Base-by-base conservation (phyloP, 2,329 filamentous ascomycete species). In the Calcarisporium arbuscula region DNA sequence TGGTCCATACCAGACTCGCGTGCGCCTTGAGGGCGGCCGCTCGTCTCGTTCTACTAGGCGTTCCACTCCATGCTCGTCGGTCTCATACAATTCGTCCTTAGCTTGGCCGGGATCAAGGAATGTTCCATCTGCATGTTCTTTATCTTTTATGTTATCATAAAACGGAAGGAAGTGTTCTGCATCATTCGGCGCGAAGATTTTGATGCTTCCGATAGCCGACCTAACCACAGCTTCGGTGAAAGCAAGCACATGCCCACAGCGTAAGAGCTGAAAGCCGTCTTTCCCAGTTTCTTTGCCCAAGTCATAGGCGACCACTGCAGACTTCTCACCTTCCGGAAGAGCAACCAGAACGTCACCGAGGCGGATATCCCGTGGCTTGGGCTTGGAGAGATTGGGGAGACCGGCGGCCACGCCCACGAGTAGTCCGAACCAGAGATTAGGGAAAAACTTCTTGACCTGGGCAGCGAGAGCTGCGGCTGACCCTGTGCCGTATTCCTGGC, bases 391-490 rank as follows among this genome's bases (percentile, higher is more conserved):
- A 19, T 52, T 47, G 1, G 58, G 59, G 3, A 63, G 47, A 1
- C 58, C 60, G 2, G 58, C 54, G 6, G 57, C 60, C 9, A 65
- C 50, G 20, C 58, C 61, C 11, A 64, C 57, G 4, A 63, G 42
- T 3, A 64, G 47, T 1, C 57, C 55, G 25, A 63, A 61, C 51
- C 56, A 58, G 11, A 65, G 44, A 19, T 60, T 59, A 0, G 52
- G 55, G 30, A 62, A 61, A 30, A 50, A 53, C 15, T 27, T 52
- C 32, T 56, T 60, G 10, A 61, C 41, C 26, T 63, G 54, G 20
- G 48, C 49, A 1, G 56, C 53, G 5, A 64, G 50, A 6, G 53
- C 50, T 2, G 53, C 53, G 2, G 57, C 54, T 4, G 58, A 56
- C 5, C 45, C 48, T 1, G 46, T 59, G 5, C 58, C 57, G 30